phyloP scores from a whole-genome alignment of 306 rosid genomes.

The Lathyrus tuberosus region DNA sequence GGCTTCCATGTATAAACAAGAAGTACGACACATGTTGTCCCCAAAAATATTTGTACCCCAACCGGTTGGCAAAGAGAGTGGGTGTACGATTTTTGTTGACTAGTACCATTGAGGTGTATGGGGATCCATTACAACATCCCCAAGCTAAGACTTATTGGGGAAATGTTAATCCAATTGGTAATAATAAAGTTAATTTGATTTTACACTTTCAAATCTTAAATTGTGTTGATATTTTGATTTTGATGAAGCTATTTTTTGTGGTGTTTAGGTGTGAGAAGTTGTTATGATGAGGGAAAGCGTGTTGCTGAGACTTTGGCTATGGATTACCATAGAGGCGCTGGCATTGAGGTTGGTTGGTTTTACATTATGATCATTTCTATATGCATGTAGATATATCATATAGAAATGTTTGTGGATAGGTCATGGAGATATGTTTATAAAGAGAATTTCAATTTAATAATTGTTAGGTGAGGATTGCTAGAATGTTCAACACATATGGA shows the following conservation, averaged over 20 bases:
- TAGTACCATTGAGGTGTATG: constrained; percentile 94
- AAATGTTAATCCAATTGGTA: constrained; percentile 94
- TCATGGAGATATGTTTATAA: neutral
- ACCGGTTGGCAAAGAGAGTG: constrained; percentile 83
- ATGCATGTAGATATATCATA: neutral
- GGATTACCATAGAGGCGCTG: constrained; percentile 96
- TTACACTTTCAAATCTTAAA: constrained; percentile 1
- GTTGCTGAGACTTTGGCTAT: too few species aligned
- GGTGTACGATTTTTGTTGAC: constrained; percentile 85
- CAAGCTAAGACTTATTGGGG: constrained; percentile 95
- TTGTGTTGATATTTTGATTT: neutral
- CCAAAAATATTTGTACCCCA: too few species aligned
- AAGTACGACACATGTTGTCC: too few species aligned
- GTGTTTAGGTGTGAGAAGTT: too few species aligned
- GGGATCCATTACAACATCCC: constrained; percentile 94
- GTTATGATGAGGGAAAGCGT: too few species aligned
- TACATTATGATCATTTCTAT: neutral
- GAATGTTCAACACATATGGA: constrained; percentile 89
- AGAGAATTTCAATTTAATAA: neutral
- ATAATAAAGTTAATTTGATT: neutral
- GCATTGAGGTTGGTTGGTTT: constrained; percentile 69
- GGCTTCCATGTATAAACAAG: too few species aligned
- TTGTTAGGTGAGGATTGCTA: constrained; percentile 80
- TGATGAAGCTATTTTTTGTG: too few species aligned
- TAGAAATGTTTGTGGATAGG: neutral